Percentiles rank a stretch among this genome's conserved stretches.
Evolutionary conservation across 2,329 filamentous ascomycete species (phyloP).

Genomic region (Berkeleyomyces basicola): DNA sequence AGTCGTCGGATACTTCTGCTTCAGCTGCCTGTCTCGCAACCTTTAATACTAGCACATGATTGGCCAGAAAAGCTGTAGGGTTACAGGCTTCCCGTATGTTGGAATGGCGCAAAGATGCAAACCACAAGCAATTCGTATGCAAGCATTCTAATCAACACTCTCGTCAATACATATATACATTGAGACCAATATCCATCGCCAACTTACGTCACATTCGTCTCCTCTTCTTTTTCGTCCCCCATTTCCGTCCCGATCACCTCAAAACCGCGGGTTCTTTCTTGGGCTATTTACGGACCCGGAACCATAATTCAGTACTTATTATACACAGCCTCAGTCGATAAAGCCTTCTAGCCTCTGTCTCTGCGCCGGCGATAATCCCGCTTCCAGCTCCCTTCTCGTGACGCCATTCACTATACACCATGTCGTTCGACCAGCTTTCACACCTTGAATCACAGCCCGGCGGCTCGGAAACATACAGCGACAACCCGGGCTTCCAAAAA

Average conservation of each 20-base stretch:
- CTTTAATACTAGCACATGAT: neutral
- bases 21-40: neutral
- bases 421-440: conserved; percentile 85
- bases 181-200: too few relatives aligned
- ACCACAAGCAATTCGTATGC: too few relatives aligned
- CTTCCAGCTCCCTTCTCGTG: neutral
- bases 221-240: neutral
- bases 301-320: too few relatives aligned
- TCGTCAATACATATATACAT: too few relatives aligned
- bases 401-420: conserved; percentile 22
- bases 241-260: neutral
- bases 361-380: neutral
- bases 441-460: conserved; percentile 67
- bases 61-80: neutral
- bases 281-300: neutral
- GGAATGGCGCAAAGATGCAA: neutral
- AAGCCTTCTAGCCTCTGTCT: neutral
- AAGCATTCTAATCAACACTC: too few relatives aligned
- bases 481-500: conserved; percentile 81
- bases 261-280: neutral
- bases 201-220: too few relatives aligned
- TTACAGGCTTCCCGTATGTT: neutral
- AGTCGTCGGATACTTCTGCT: neutral
- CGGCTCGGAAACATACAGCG: conserved; percentile 48
- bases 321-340: neutral